These are phyloP conservation scores for Mycena floridula DNA, from an alignment of 768 basidiomycete genomes.

Conservation along the genomic window DNA sequence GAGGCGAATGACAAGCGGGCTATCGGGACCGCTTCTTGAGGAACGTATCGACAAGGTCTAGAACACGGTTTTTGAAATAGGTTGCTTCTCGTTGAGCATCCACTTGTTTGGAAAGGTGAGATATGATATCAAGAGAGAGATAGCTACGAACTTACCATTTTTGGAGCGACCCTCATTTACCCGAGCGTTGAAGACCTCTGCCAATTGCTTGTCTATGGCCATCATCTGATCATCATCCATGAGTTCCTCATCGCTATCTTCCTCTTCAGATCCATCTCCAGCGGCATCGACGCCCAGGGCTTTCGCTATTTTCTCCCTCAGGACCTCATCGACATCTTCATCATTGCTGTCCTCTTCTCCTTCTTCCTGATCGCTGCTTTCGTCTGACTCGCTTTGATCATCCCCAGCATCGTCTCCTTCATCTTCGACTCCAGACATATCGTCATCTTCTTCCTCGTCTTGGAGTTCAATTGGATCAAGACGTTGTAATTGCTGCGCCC, in stretches of 20 bases:
- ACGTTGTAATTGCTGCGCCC: slow-evolving; percentile 76
- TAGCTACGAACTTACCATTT: slow-evolving; percentile 47
- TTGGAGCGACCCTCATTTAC: slow-evolving; percentile 51
- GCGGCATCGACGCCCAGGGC: slow-evolving; percentile 54
- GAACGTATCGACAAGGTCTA: slow-evolving; percentile 90
- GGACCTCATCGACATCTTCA: slow-evolving; percentile 52
- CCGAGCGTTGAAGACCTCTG: slow-evolving; percentile 74
- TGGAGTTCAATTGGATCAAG: slow-evolving; percentile 53
- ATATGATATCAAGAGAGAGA: slow-evolving; percentile 1
- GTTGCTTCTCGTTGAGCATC: slow-evolving; percentile 83
- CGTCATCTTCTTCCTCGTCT: slow-evolving; percentile 36
- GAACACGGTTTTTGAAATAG: slow-evolving; percentile 93
- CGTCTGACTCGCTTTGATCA: slow-evolving; percentile 20
- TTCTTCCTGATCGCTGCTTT: slow-evolving; percentile 23
- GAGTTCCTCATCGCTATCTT: slow-evolving; percentile 52
- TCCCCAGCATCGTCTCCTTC: slow-evolving; percentile 27
- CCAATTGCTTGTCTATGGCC: slow-evolving; percentile 89
- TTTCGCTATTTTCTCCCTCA: slow-evolving; percentile 63
- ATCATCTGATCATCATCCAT: slow-evolving; percentile 99
- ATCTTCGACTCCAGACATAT: slow-evolving; percentile 28
- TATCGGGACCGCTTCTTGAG: slow-evolving; percentile 74
- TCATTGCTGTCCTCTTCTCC: slow-evolving; percentile 32
- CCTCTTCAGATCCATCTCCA: slow-evolving; percentile 48
- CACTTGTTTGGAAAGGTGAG: slow-evolving; percentile 32
- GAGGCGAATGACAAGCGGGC: slow-evolving; percentile 56